phyloP scores from a whole-genome alignment of 2,329 filamentous ascomycete genomes.

The Hymenoscyphus albidus region DNA sequence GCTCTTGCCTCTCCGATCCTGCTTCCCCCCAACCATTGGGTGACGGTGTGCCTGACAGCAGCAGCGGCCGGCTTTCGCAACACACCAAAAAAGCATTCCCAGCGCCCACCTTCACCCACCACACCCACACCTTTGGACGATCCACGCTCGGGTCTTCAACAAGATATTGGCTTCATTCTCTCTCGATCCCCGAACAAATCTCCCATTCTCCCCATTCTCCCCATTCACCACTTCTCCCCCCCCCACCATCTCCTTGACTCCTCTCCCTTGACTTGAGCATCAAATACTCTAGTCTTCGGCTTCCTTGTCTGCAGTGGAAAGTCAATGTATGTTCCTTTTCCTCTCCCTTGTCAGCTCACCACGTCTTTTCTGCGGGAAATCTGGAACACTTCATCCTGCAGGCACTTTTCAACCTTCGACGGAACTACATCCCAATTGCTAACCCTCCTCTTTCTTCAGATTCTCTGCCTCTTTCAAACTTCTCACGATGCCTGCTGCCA shows the following conservation, averaged over 20 bases:
- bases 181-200: constrained; percentile 5
- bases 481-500: constrained; percentile 35
- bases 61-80: neutral
- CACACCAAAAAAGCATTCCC: constrained; percentile 2
- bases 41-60: neutral
- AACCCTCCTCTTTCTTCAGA: constrained; percentile 13
- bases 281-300: constrained; percentile 4
- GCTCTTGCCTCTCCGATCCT: neutral
- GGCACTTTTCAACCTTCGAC: neutral
- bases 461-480: constrained; percentile 16
- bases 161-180: constrained; percentile 1
- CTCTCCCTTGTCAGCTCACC: constrained; percentile 9
- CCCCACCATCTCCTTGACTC: neutral
- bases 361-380: neutral
- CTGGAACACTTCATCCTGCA: neutral
- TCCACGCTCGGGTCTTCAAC: neutral
- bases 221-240: neutral
- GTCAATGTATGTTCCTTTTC: constrained; percentile 12
- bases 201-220: constrained; percentile 1
- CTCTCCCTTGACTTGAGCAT: constrained; percentile 8
- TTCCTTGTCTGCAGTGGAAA: neutral
- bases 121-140: neutral
- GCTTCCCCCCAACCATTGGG: neutral
- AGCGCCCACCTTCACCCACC: too few species aligned
- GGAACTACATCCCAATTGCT: constrained; percentile 16